Conservation (phyloP, 83 land plant species). For the Larix sibirica region DNA sequence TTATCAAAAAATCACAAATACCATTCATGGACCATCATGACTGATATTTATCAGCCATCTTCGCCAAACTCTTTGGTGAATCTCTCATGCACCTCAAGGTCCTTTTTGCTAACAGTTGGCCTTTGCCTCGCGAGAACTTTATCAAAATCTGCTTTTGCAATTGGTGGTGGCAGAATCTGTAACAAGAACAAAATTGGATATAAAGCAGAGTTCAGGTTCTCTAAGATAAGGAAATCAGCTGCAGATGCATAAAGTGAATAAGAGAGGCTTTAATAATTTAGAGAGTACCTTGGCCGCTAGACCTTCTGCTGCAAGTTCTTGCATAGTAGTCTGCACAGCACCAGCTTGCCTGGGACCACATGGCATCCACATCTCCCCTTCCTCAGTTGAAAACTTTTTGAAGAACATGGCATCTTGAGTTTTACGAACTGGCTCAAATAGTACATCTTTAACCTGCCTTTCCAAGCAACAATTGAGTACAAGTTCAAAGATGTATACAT, state of each 20-base stretch:
- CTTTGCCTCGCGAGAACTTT: conserved; percentile 92
- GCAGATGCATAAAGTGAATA: neutral
- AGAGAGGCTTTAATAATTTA: neutral
- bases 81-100: conserved; percentile 92
- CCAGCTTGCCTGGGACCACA: conserved; percentile 93
- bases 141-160: conserved; percentile 81
- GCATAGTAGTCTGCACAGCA: conserved; percentile 90
- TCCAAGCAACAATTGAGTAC: neutral
- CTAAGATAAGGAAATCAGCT: neutral
- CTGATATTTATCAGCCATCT: conserved; percentile 61
- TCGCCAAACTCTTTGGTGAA: conserved; percentile 99
- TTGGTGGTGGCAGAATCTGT: conserved; percentile 96
- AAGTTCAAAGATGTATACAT: neutral
- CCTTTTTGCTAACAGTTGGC: conserved; percentile 93
- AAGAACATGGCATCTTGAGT: conserved; percentile 99
- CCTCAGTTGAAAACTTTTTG: conserved; percentile 28
- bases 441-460: conserved; percentile 90
- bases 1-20: conserved; percentile 4
- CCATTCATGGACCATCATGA: neutral
- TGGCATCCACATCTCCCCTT: conserved; percentile 85
- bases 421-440: conserved; percentile 97
- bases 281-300: conserved; percentile 75
- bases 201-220: neutral
- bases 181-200: conserved; percentile 8
- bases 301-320: conserved; percentile 87